Evolutionary conservation across 306 rosid genomes (phyloP).

Genomic region (Datisca glomerata): DNA sequence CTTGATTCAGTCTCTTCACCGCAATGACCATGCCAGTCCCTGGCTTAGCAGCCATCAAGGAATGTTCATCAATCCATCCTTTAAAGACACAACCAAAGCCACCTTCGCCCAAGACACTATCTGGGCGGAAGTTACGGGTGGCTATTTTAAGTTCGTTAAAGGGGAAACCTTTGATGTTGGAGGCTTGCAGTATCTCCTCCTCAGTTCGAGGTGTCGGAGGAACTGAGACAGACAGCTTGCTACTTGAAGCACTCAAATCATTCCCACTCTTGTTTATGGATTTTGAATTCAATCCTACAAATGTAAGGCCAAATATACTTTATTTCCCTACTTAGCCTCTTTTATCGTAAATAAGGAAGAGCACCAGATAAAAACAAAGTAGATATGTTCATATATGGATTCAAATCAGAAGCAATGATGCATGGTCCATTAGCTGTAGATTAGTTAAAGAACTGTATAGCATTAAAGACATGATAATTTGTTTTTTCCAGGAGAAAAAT

Average conservation of each 20-base stretch:
- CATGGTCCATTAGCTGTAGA: not conserved
- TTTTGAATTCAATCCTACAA: constrained; percentile 38
- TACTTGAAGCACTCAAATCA: constrained; percentile 26
- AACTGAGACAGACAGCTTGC: constrained; percentile 33
- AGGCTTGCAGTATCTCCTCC: constrained; percentile 78
- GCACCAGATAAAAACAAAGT: too few species aligned
- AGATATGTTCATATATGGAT: not conserved
- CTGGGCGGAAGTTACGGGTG: constrained; percentile 94
- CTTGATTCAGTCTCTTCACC: constrained; percentile 90
- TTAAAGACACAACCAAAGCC: constrained; percentile 90
- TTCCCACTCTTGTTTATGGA: constrained; percentile 19
- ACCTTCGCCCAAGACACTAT: constrained; percentile 95
- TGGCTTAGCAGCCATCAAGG: constrained; percentile 63
- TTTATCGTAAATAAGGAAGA: too few species aligned
- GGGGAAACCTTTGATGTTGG: constrained; percentile 63
- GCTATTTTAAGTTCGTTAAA: constrained; percentile 67
- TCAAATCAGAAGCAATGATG: not conserved
- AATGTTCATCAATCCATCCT: constrained; percentile 87
- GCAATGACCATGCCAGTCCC: constrained; percentile 89
- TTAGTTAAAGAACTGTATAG: too few species aligned
- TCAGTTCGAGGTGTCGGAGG: constrained; percentile 79
- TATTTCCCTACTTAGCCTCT: too few species aligned
- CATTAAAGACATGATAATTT: too few species aligned
- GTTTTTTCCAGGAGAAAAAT: too few species aligned
- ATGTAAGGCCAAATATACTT: not conserved